A percentile compares a stretch with the other conserved stretches of the same genome.
Evolutionary conservation across 2,329 filamentous ascomycete species (phyloP).

Genomic region (Zasmidium citrigriseum): DNA sequence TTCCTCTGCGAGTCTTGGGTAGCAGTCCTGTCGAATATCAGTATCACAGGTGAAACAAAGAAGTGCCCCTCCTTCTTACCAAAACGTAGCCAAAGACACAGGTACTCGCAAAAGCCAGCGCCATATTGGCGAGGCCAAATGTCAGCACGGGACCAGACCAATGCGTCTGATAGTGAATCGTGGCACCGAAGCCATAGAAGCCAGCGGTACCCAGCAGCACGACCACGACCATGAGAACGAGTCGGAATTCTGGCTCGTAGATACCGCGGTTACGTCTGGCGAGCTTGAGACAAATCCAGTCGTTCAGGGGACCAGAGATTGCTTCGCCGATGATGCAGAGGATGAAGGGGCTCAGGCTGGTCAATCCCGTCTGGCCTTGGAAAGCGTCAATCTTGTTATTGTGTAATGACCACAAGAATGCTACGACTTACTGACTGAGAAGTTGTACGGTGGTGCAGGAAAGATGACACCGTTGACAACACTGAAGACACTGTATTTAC

Average conservation of each 20-base stretch:
- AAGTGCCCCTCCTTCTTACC: constrained; percentile 1
- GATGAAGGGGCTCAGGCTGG: constrained; percentile 53
- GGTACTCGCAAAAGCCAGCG: constrained; percentile 48
- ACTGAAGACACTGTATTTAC: constrained; percentile 40
- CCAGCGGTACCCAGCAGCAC: constrained; percentile 46
- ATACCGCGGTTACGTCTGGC: constrained; percentile 35
- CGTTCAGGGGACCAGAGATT: constrained; percentile 49
- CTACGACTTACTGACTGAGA: constrained; percentile 42
- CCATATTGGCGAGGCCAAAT: constrained; percentile 53
- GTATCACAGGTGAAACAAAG: neutral
- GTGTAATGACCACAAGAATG: no score
- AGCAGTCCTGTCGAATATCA: constrained; percentile 39
- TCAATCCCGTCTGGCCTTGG: constrained; percentile 47
- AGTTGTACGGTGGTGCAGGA: constrained; percentile 42
- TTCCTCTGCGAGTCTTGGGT: constrained; percentile 50
- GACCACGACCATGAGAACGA: constrained; percentile 42
- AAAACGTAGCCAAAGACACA: constrained; percentile 55
- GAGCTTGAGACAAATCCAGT: constrained; percentile 41
- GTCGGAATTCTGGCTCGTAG: constrained; percentile 35
- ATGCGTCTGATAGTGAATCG: constrained; percentile 48
- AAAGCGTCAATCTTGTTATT: no score
- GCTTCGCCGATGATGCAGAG: constrained; percentile 50
- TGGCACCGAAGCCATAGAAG: constrained; percentile 52
- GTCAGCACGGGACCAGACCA: constrained; percentile 52
- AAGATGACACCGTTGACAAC: constrained; percentile 50